phyloP scores from a whole-genome alignment of 352 stramenopile species.

The Pythium dissimile region DNA sequence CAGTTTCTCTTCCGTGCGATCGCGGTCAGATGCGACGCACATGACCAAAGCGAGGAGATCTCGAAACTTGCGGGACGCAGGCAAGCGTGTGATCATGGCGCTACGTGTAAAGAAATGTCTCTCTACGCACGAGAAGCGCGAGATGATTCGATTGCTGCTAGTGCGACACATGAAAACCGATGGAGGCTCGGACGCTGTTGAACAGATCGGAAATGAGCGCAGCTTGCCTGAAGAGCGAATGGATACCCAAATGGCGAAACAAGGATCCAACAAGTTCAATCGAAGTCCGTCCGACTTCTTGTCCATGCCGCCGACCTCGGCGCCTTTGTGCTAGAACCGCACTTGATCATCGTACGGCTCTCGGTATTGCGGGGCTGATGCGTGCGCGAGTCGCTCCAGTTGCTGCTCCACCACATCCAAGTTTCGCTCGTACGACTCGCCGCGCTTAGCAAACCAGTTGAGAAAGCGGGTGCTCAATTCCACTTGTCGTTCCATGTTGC shows the following conservation, averaged over 20 bases:
- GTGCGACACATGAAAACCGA: constrained; percentile 26
- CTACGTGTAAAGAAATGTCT: constrained; percentile 54
- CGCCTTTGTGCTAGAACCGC: constrained; percentile 16
- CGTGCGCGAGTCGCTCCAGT: constrained; percentile 37
- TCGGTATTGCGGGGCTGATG: constrained; percentile 34
- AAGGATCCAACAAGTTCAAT: background rate
- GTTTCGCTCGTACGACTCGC: constrained; percentile 75
- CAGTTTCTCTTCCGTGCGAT: background rate
- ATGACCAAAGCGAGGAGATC: background rate
- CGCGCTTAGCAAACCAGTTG: constrained; percentile 65
- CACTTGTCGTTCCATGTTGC: constrained; percentile 40
- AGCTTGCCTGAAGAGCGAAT: background rate
- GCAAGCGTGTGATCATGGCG: constrained; percentile 67
- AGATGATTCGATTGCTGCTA: constrained; percentile 59
- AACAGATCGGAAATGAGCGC: background rate
- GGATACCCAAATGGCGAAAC: background rate
- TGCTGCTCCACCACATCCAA: constrained; percentile 62
- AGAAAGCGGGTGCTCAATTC: constrained; percentile 61
- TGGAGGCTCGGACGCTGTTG: background rate
- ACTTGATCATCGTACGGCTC: constrained; percentile 50
- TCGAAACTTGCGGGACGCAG: constrained; percentile 49
- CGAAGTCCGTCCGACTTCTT: constrained; percentile 14
- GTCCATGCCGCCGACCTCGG: constrained; percentile 14
- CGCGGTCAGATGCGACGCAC: background rate
- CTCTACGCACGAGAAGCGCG: constrained; percentile 39